Conservation (phyloP, 2,329 filamentous ascomycete species). For the Diaporthe velutina region DNA sequence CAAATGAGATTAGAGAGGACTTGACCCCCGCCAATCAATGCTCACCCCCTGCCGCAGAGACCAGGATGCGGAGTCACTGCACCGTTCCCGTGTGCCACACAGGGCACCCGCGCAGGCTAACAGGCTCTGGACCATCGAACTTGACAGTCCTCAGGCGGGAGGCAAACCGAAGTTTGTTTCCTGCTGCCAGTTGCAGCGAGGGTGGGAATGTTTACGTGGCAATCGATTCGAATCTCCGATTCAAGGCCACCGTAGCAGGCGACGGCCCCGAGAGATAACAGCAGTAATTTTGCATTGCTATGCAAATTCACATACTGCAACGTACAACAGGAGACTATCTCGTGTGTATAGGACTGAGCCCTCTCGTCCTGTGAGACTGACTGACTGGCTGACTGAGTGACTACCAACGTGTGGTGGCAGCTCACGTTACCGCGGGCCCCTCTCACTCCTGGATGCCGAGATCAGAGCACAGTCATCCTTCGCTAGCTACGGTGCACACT, state of each 20-base stretch:
- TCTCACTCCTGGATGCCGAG: not conserved
- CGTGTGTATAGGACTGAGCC: not conserved
- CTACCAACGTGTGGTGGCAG: not conserved
- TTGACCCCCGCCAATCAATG: slow-evolving; percentile 34
- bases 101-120: not conserved
- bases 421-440: not conserved
- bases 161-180: slow-evolving; percentile 20
- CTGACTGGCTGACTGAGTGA: too few relatives aligned
- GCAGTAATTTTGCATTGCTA: not conserved
- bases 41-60: slow-evolving; percentile 6
- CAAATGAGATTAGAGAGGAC: slow-evolving; percentile 34
- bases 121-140: slow-evolving; percentile 17
- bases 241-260: not conserved
- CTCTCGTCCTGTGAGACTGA: not conserved
- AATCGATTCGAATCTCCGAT: slow-evolving; percentile 21
- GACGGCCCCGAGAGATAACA: not conserved
- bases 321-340: too few relatives aligned
- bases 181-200: slow-evolving; percentile 7
- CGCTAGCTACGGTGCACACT: not conserved
- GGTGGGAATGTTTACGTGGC: slow-evolving; percentile 27
- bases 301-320: not conserved
- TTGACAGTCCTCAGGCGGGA: not conserved
- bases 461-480: slow-evolving; percentile 6
- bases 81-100: slow-evolving; percentile 15
- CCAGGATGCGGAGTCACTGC: slow-evolving; percentile 11